Base-by-base conservation (phyloP, 805 yeast species). In the Nakazawaea siamensis region DNA sequence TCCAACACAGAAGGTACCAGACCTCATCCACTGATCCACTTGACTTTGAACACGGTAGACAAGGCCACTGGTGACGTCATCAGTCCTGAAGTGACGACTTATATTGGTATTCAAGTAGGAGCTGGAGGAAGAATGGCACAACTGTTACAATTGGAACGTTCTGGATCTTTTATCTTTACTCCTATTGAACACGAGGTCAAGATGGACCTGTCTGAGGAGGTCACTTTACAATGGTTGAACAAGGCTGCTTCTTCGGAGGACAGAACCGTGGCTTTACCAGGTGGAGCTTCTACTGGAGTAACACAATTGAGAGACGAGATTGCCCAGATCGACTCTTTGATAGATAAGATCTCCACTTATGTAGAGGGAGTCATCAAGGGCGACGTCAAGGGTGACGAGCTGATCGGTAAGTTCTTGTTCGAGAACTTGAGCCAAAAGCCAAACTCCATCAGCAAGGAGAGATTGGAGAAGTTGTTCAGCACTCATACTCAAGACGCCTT, bases 1-100 rank as follows among this genome's bases (percentile, higher is more conserved):
- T 64, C 76, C 26, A 76, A 78, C 48, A 80, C 83, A 38, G 58
- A 68, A 13, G 80, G 75, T 49, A 76, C 86, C 4, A 70, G 53
- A 51, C 92, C 94, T 18, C 66, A 69, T 55, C 85, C 90, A 16
- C 87, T 92, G 31, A 69, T 86, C 43, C 86, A 83, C 57, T 61
- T 86, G 48, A 82, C 92, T 25, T 69, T 85, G 33, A 76, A 79
- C 45, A 70, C 77, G 45, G 59, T 67, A 43, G 64, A 66, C 33
- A 66, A 67, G 26, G 46, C 57, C n/a, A 43, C 48, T 13, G 69
- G 65, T 38, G 58, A 73, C 42, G 58, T 73, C 37, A 58, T 62
- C 42, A 55, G 77, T 27, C 85, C 85, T 41, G 53, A 64, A 37
- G 53, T 78, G 45, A 64, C 64, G 39, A 76, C 94, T n/a, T 86